Base-by-base conservation (phyloP, 768 basidiomycete genomes). In the Amyloporia xantha region DNA sequence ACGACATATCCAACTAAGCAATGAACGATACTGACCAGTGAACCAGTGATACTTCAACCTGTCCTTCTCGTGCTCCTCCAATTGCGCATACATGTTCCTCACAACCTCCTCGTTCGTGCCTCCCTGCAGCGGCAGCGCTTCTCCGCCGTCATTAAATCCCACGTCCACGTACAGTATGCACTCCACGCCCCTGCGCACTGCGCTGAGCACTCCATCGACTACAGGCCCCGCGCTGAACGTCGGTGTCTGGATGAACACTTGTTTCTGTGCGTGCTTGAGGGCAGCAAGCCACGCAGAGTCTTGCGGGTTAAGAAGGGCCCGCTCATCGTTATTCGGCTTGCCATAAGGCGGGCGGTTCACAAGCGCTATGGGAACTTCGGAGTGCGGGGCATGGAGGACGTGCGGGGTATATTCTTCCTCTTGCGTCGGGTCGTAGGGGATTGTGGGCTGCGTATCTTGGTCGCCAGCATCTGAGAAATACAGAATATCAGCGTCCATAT, bases 21-120 rank as follows among this genome's bases (percentile, higher is more conserved):
- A 5, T 17, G 25, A 28, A 44, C 39, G 33, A 28, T 42, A 39
- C 28, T 24, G 61, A 66, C 48, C 48, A 4, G 74, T 73, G 59
- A 81, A 82, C 76, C 81, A 76, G 63, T 76, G 75, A 36, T 65
- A 71, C 53, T 77, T 61, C 58, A 77, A 63, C 51, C 76, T 71
- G 9, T 56, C 62, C 10, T 63, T 68, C 38, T 69, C 68, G 35
- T 71, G 70, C 23, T 67, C 66, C 2, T 68, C 65, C 15, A 86
- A 69, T 41, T 63, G 64, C 19, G 68, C 71, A 64, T 75, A 86
- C 68, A 87, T 75, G 30, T 68, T 66, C 52, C 76, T 70, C 13
- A 76, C 77, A 17, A 87, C 82, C 62, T 82, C 73, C 53, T 84
- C 81, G 60, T 87, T 87, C 28, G 78, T 86, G 1, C 85, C 85